Conservation (phyloP, 2,329 filamentous ascomycete genomes). For the Massarina eburnea region DNA sequence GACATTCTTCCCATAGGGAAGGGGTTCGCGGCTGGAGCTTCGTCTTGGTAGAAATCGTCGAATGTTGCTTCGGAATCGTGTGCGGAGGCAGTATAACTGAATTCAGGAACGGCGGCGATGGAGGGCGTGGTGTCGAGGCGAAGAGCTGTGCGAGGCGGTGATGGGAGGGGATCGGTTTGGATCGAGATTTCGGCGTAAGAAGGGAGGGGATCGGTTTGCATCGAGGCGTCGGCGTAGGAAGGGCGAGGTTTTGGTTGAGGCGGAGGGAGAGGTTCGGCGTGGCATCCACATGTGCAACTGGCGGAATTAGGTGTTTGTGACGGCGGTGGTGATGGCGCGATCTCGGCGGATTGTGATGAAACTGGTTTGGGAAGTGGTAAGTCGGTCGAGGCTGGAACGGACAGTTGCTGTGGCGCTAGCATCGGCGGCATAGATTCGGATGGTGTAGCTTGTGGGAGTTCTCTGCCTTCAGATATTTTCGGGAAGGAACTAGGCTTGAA, state of each 20-base stretch:
- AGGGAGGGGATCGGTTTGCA: conserved; percentile 25
- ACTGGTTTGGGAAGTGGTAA: not conserved
- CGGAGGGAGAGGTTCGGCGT: conserved; percentile 2
- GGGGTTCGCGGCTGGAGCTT: conserved; percentile 14
- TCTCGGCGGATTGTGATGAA: not conserved
- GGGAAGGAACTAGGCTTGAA: conserved; percentile 15
- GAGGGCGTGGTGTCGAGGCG: not conserved
- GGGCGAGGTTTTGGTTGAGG: not conserved
- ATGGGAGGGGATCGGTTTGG: conserved; percentile 23
- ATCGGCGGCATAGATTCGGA: not conserved
- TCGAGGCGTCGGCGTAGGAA: conserved; percentile 22
- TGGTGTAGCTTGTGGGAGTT: not conserved
- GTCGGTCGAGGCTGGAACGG: not conserved
- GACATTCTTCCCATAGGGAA: conserved; percentile 36
- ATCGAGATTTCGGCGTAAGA: conserved; percentile 24
- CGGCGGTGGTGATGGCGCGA: not conserved
- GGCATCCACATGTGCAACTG: conserved; percentile 19
- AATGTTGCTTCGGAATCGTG: conserved; percentile 19
- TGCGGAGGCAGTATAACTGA: conserved; percentile 13
- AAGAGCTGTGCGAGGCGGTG: conserved; percentile 11
- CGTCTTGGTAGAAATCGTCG: conserved; percentile 8
- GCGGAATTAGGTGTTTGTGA: not conserved
- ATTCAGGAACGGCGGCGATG: conserved; percentile 1
- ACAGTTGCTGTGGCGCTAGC: not conserved
- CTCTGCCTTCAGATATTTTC: conserved; percentile 17